phyloP scores from a whole-genome alignment of 2,329 filamentous ascomycete species.

The Colletotrichum viniferum region DNA sequence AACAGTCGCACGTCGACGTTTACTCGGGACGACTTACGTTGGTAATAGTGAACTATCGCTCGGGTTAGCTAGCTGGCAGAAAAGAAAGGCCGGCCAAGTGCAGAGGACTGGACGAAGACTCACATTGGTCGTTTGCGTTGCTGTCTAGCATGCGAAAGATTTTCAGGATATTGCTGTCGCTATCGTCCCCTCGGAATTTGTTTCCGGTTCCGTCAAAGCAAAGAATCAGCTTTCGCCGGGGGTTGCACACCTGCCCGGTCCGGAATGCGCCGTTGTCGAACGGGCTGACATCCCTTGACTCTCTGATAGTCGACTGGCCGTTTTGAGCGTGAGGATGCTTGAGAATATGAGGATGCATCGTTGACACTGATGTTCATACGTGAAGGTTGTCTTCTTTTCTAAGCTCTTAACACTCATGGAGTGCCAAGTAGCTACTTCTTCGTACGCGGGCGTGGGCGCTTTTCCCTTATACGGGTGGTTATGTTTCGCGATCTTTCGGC shows the following conservation, averaged over 20 bases:
- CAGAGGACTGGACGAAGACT: slow-evolving; percentile 19
- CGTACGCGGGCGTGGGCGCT: neutral
- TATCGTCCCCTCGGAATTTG: slow-evolving; percentile 67
- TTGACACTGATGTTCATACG: neutral
- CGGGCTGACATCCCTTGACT: neutral
- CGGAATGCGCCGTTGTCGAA: neutral
- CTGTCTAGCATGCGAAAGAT: slow-evolving; percentile 74
- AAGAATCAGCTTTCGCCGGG: slow-evolving; percentile 54
- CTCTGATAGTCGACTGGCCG: neutral
- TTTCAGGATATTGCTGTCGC: slow-evolving; percentile 70
- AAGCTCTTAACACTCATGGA: neutral
- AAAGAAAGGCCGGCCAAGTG: neutral
- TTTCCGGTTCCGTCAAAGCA: slow-evolving; percentile 70
- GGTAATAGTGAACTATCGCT: slow-evolving; percentile 61
- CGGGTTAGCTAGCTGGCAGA: neutral
- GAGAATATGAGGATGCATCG: neutral
- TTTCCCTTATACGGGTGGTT: neutral
- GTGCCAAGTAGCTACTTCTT: neutral
- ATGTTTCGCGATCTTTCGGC: neutral
- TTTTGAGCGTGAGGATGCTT: neutral
- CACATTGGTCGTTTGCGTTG: slow-evolving; percentile 63
- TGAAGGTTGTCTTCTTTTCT: neutral
- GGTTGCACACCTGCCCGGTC: neutral
- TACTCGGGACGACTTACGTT: slow-evolving; percentile 49
- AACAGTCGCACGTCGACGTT: neutral